These are phyloP conservation scores for Trichoderma guizhouense DNA, from an alignment of 2,329 filamentous ascomycete species.

Conservation along the genomic window DNA sequence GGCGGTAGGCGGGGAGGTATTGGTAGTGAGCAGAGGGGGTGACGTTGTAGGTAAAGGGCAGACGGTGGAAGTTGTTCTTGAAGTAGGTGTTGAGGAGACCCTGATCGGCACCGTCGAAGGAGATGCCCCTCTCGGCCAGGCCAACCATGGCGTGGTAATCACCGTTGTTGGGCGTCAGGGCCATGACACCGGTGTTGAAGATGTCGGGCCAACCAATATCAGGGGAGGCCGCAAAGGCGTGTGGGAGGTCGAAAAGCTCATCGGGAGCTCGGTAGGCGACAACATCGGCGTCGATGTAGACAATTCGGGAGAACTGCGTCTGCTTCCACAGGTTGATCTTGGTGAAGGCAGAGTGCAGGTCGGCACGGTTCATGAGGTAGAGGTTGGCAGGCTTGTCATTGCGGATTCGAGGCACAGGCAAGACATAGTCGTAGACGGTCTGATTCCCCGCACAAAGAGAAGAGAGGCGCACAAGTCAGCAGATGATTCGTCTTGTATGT, in stretches of 20 bases:
- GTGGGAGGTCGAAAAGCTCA: conserved; percentile 72
- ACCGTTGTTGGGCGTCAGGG: conserved; percentile 77
- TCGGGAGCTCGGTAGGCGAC: conserved; percentile 89
- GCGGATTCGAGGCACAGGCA: conserved; percentile 75
- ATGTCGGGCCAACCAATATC: conserved; percentile 98
- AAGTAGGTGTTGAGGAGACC: conserved; percentile 95
- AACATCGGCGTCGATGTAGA: conserved; percentile 92
- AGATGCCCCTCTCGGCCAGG: conserved; percentile 81
- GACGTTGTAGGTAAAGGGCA: conserved; percentile 96
- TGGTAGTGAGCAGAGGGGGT: conserved; percentile 97
- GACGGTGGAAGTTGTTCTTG: conserved; percentile 73
- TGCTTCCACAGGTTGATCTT: conserved; percentile 95
- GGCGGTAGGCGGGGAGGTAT: conserved; percentile 89
- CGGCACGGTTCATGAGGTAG: conserved; percentile 84
- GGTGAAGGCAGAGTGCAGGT: conserved; percentile 89
- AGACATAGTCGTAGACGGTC: conserved; percentile 83
- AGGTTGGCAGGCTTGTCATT: conserved; percentile 79
- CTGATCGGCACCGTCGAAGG: conserved; percentile 96
- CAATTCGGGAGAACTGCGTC: conserved; percentile 83
- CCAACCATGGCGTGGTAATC: conserved; percentile 83
- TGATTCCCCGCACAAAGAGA: conserved; percentile 36
- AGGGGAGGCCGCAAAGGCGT: conserved; percentile 69
- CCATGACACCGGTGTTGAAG: conserved; percentile 98
- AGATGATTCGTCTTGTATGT: neutral
- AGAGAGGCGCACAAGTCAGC: neutral